Percentiles rank a stretch among this genome's conserved stretches.
Evolutionary conservation across 257 asterid genomes (phyloP).

Genomic region (Solanum sparsipilum): DNA sequence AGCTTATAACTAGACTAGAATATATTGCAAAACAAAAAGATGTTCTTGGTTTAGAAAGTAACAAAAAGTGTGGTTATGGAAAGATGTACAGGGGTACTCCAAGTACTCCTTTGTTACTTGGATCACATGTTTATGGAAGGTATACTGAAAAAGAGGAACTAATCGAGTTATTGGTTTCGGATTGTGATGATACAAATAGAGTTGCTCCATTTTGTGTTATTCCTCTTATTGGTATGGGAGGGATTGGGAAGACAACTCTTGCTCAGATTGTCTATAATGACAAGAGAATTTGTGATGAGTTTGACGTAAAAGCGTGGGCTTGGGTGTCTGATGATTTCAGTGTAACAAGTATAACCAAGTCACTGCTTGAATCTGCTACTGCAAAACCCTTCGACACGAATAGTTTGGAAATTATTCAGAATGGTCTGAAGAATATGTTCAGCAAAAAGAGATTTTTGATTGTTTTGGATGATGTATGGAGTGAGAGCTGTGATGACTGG

Average conservation of each 20-base stretch:
- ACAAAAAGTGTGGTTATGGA: neutral
- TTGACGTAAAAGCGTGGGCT: constrained; percentile 38
- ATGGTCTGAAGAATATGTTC: constrained; percentile 17
- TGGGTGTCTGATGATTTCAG: constrained; percentile 38
- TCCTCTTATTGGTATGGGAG: neutral
- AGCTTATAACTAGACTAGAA: neutral
- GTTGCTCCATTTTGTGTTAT: neutral
- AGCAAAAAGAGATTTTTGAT: constrained; percentile 24
- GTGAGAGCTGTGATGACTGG: constrained; percentile 28
- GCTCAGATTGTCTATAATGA: constrained; percentile 21
- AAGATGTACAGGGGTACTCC: neutral
- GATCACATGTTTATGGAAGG: neutral
- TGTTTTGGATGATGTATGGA: constrained; percentile 45
- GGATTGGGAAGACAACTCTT: neutral
- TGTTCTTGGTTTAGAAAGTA: neutral
- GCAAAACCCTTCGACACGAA: constrained; percentile 20
- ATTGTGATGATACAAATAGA: neutral
- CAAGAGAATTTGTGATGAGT: constrained; percentile 21
- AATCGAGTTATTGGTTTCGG: neutral
- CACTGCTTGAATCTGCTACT: constrained; percentile 35
- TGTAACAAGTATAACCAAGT: constrained; percentile 19
- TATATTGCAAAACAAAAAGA: neutral
- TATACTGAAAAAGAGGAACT: neutral
- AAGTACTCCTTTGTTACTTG: neutral
- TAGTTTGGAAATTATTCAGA: constrained; percentile 33